Evolutionary conservation across 83 land plant genomes (phyloP).

Genomic region (Picea abies): DNA sequence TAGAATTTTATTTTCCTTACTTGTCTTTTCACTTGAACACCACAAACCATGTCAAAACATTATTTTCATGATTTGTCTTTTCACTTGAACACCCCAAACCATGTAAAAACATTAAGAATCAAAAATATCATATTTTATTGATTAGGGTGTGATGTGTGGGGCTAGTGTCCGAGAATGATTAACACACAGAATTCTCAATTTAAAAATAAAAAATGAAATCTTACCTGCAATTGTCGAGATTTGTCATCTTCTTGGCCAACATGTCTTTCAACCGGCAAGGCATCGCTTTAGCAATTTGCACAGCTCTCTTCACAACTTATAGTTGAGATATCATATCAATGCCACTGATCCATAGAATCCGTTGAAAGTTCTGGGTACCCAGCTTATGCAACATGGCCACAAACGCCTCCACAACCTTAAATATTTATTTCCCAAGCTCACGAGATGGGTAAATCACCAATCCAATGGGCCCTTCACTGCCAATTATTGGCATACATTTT

Average conservation of each 20-base stretch:
- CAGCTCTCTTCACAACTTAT: constrained; percentile 88
- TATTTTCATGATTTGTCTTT: too few species aligned
- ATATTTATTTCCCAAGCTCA: constrained; percentile 92
- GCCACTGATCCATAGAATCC: constrained; percentile 91
- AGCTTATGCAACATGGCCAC: constrained; percentile 49
- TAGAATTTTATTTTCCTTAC: too few species aligned
- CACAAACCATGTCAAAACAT: too few species aligned
- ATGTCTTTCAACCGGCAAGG: constrained; percentile 94
- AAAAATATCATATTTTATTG: too few species aligned
- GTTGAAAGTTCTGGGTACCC: constrained; percentile 71
- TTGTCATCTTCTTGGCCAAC: constrained; percentile 97
- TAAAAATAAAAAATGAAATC: too few species aligned
- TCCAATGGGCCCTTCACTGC: constrained; percentile 93
- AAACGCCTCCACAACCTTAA: constrained; percentile 90
- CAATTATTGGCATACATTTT: constrained; percentile 71
- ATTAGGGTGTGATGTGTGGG: too few species aligned
- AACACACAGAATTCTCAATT: too few species aligned
- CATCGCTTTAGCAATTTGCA: constrained; percentile 91
- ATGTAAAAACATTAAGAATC: too few species aligned
- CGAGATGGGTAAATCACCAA: constrained; percentile 87
- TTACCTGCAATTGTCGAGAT: constrained; percentile 86
- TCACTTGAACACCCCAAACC: too few species aligned
- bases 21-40: too few species aligned
- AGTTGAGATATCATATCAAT: constrained; percentile 92
- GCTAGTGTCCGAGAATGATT: too few species aligned